Evolutionary conservation across 352 stramenopile genomes (phyloP), one percentile per base, ranked within the genome.

Genomic region (Phytopythium helicoides): DNA sequence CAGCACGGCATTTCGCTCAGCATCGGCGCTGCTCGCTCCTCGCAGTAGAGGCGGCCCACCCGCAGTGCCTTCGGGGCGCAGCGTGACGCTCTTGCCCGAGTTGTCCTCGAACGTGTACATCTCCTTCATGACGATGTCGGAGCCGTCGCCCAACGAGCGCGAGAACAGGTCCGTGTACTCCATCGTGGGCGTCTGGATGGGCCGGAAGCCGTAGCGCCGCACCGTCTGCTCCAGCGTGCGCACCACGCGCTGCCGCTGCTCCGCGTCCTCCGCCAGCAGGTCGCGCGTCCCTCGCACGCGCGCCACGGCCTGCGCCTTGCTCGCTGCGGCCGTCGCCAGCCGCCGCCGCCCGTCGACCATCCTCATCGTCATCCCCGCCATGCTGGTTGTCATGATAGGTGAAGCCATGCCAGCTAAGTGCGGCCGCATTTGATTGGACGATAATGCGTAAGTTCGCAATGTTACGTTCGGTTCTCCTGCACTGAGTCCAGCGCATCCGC

Each of bases 61-160:
- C 36, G 83, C 83, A 51, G 86, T 95, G 52, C 86, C 83, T 68
- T 95, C 86, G 18, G 86, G 86, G 45, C 86, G 82, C 46, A 95
- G 56, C 25, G 83, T 94, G 45, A 95, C 78, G 41, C 81, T 93
- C 54, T 92, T 94, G 50, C 75, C 78, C 25, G 86, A 95, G 41
- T 95, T 93, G 62, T 95, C 86, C 23, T 76, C 39, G 48, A 95
- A 95, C 35, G 83, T 95, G 57, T 95, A 95, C 86, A 95, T 95
- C 44, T 95, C 86, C 86, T 95, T 95, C 76, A 85, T 92, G 44
- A 95, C 84, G 41, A 95, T 93, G 45, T 95, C 86, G 0, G 86
- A 95, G 35, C 80, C 83, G 42, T 90, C 81, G 9, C 86, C 86
- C 23, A 95, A 64, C 44, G 84, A 93, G 14, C 84, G 73, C 39